phyloP scores from a whole-genome alignment of 2,329 filamentous ascomycete species.

The Cladosporium austrohemisphaericum region DNA sequence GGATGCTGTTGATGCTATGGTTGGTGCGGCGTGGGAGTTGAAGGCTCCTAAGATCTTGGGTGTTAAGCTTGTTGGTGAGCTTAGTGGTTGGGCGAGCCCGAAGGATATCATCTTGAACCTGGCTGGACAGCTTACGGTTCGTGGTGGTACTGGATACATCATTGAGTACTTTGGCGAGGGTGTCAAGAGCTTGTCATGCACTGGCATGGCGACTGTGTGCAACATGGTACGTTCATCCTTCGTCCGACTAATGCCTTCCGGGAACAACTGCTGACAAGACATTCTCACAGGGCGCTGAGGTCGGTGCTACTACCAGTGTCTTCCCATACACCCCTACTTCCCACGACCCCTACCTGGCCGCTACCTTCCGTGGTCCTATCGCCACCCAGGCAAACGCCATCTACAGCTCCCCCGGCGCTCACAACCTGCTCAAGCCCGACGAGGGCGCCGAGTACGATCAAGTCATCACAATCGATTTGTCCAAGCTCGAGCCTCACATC shows the following conservation, averaged over 20 bases:
- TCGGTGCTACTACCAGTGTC: constrained; percentile 90
- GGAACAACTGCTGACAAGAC: constrained; percentile 68
- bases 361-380: constrained; percentile 73
- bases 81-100: constrained; percentile 86
- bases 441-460: constrained; percentile 82
- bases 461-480: constrained; percentile 85
- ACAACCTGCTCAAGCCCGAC: constrained; percentile 71
- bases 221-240: constrained; percentile 60
- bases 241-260: constrained; percentile 38
- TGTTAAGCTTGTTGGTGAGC: constrained; percentile 75
- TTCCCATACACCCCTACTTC: constrained; percentile 81
- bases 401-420: constrained; percentile 54
- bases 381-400: constrained; percentile 63
- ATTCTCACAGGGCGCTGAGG: constrained; percentile 59
- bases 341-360: constrained; percentile 81
- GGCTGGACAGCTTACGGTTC: constrained; percentile 82
- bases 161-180: constrained; percentile 81
- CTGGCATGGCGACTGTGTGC: constrained; percentile 86
- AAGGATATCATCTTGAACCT: constrained; percentile 94
- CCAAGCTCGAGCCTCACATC: constrained; percentile 86
- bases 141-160: constrained; percentile 86
- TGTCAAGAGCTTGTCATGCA: constrained; percentile 82
- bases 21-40: constrained; percentile 94
- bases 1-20: constrained; percentile 93
- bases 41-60: constrained; percentile 90